Evolutionary conservation across 2,329 filamentous ascomycete species (phyloP).

Genomic region (Hirsutella minnesotensis): DNA sequence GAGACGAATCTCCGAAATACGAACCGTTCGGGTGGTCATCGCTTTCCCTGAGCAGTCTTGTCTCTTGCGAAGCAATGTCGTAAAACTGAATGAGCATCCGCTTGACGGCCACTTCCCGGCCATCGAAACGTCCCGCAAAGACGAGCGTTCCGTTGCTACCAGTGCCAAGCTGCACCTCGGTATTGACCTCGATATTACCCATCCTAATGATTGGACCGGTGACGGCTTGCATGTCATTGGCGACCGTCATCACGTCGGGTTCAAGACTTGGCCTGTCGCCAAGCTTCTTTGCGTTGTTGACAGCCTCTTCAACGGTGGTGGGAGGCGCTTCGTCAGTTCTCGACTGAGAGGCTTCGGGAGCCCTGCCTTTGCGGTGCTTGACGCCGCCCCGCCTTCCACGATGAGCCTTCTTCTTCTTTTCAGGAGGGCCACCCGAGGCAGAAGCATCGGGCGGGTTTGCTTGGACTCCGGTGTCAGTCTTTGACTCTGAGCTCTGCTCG

Average conservation of each 20-base stretch:
- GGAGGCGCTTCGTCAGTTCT: constrained; percentile 31
- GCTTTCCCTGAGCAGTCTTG: constrained; percentile 78
- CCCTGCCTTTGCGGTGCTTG: constrained; percentile 50
- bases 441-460: not conserved
- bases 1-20: constrained; percentile 3
- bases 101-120: constrained; percentile 88
- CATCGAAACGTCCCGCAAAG: constrained; percentile 88
- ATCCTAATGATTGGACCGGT: constrained; percentile 48
- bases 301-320: constrained; percentile 48
- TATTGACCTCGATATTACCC: constrained; percentile 52
- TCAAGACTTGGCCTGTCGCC: constrained; percentile 42
- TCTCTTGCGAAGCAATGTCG: constrained; percentile 90
- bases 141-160: constrained; percentile 97
- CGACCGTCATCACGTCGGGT: constrained; percentile 47
- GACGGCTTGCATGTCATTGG: constrained; percentile 46
- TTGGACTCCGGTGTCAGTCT: not conserved
- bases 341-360: constrained; percentile 38
- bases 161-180: constrained; percentile 53
- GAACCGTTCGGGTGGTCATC: constrained; percentile 83
- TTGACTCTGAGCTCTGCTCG: constrained; percentile 1
- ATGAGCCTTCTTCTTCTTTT: constrained; percentile 57
- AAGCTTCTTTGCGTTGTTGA: constrained; percentile 46
- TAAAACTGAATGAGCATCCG: constrained; percentile 94
- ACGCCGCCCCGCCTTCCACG: constrained; percentile 61
- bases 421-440: constrained; percentile 11